A percentile compares a stretch with the other conserved stretches of the same genome.
Evolutionary conservation across 306 rosid species (phyloP).

Genomic region (Ormosia semicastrata): DNA sequence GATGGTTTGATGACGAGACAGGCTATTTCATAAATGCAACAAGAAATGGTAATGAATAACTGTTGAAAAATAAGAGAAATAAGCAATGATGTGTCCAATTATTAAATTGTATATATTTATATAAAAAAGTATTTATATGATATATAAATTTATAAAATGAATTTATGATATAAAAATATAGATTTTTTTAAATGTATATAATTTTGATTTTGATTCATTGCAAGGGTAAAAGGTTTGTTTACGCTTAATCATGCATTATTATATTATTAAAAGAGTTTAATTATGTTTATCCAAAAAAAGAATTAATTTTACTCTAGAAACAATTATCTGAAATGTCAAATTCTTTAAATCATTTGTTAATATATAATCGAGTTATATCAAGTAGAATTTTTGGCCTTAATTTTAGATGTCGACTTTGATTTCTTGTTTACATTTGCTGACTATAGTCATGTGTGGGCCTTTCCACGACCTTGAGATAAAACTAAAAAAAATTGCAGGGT

Average conservation of each 20-base stretch:
- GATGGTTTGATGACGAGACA: background rate
- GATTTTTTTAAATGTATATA: too few species aligned
- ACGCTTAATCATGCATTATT: too few species aligned
- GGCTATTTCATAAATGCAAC: background rate
- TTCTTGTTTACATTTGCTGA: slow-evolving; percentile 7
- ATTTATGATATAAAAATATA: too few species aligned
- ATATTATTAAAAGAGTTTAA: too few species aligned
- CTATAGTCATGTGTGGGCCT: slow-evolving; percentile 16
- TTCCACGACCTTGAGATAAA: background rate
- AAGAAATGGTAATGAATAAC: background rate
- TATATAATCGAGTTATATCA: background rate
- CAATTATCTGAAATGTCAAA: background rate
- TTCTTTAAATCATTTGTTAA: background rate
- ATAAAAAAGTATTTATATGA: too few species aligned
- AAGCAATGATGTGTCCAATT: too few species aligned
- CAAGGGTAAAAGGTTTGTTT: too few species aligned
- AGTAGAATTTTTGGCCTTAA: background rate
- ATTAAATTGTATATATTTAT: too few species aligned
- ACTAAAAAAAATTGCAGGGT: background rate
- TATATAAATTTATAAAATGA: too few species aligned
- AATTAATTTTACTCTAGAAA: background rate
- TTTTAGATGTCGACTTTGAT: slow-evolving; percentile 16
- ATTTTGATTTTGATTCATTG: too few species aligned
- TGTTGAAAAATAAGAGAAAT: too few species aligned
- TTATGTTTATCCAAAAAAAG: background rate